Evolutionary conservation across 441 rosid genomes (phyloP), one percentile per base, ranked within the genome.

Genomic region (Syzygium malaccense): DNA sequence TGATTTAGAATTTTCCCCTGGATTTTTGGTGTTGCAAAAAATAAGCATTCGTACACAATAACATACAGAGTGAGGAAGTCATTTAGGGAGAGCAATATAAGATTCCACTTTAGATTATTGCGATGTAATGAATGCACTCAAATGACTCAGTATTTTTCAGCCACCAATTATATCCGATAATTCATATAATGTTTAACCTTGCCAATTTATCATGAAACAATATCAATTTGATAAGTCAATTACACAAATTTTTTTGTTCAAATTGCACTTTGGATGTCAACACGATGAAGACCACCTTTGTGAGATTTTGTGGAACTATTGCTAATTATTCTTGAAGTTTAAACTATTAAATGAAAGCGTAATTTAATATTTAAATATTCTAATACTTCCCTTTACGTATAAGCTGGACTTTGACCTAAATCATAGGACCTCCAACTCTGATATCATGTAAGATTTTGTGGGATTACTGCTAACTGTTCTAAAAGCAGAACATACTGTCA

Each of bases 381-480:
- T 10, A 25, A 57, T 13, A 25, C 14, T 11, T 1, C n/a, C 48
- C 14, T 4, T 32, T 20, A 68, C 14, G 3, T 17, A 18, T 32
- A 66, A 20, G 45, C 4, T 19, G 45, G 4, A 66, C 45, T 18
- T 32, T 33, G 79, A 4, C 26, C 48, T 19, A 33, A 68, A 14
- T 26, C 33, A n/a, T 1, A n/a, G 1, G 8, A 68, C 26, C 14
- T 32, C 2, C 5, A 32, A 33, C 37, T 11, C 1, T 9, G 0
- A 68, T 68, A 68, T 5, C 20, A 30, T 66, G 3, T 17, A 6
- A 32, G 12, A 66, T 66, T 30, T 32, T 33, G 6, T 33, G 4
- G 3, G 7, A 9, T 13, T 20, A 33, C 8, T 19, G 2, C 4
- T 7, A 33, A 68, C 14, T 68, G 1, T 11, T 33, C 7, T 68